Evolutionary conservation across 805 yeast genomes (phyloP), one percentile per base, ranked within the genome.

Genomic region (Lachancea meyersii): DNA sequence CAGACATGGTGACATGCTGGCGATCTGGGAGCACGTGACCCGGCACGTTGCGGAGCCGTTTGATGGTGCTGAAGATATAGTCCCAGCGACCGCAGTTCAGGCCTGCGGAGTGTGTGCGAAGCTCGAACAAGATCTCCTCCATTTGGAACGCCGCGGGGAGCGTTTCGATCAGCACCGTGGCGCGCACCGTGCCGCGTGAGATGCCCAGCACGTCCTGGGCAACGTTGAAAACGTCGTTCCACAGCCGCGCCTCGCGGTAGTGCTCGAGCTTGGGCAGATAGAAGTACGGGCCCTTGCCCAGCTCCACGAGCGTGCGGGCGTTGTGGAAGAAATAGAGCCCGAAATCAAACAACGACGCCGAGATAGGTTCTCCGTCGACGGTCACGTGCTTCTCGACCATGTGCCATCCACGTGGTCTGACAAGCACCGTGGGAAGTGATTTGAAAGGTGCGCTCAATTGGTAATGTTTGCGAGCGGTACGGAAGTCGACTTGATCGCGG

Each of bases 1-100:
- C 82, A 30, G 76, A 69, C 94, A 84, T 84, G 14, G 86, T 82
- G 34, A 84, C 88, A 57, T 75, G 82, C 45, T 79, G 78, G 63
- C 94, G 72, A 68, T 83, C 84, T n/a, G 94, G 93, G 49, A 84
- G 68, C 46, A 84, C 71, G 57, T 77, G 80, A 35, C 74, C 75
- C 40, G 78, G 75, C 55, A 77, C 76, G 65, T 80, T 81, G 67
- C 88, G 76, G 52, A 84, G 73, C 33, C 84, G 71, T 65, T 84
- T 84, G 63, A 84, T 82, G 48, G 86, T 81, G 30, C 86, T 79
- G 68, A 84, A 84, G 65, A 84, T 83, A 67, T 84, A 84, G 65
- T 84, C 94, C 91, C 93, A 84, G 68, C 94, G 76, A 54, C 94
- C 94, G 72, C 93, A 84, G 68, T 84, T 84, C 64, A 84, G 73